Percentiles rank a stretch among this genome's conserved stretches.
phyloP scores from a whole-genome alignment of 2,329 filamentous ascomycete species.

The Nigrospora sphaerica region DNA sequence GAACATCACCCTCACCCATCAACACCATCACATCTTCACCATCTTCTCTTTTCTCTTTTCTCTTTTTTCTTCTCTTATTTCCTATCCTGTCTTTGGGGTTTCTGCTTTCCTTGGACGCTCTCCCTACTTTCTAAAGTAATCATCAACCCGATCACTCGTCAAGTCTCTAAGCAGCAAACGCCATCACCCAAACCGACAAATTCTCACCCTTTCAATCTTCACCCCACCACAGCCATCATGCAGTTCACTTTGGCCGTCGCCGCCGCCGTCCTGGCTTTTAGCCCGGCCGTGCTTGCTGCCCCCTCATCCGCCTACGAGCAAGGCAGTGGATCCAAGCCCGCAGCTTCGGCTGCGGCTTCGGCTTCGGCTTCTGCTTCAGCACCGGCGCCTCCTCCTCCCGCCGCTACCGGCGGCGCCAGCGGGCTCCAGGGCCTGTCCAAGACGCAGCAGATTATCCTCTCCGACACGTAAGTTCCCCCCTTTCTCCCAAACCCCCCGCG shows the following conservation, averaged over 20 bases:
- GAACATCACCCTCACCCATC: too few relatives aligned
- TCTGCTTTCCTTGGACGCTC: neutral
- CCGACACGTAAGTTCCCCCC: conserved; percentile 25
- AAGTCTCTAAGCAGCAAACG: neutral
- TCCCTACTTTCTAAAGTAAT: neutral
- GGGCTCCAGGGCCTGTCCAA: conserved; percentile 17
- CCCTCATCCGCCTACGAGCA: conserved; percentile 9
- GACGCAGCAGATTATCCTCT: conserved; percentile 29
- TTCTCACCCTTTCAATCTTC: neutral
- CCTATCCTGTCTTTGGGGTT: neutral
- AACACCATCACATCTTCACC: neutral
- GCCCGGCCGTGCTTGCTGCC: conserved; percentile 17
- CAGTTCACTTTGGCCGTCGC: conserved; percentile 24
- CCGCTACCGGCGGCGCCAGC: conserved; percentile 5
- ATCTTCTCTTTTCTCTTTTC: conserved; percentile 4
- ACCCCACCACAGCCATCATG: conserved; percentile 20
- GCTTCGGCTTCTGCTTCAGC: conserved; percentile 1
- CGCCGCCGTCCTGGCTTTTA: conserved; percentile 31
- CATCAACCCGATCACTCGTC: too few relatives aligned
- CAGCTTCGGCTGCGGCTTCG: conserved; percentile 10
- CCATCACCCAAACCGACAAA: neutral
- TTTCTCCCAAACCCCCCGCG: neutral
- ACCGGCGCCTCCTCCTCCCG: neutral
- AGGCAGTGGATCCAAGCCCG: neutral
- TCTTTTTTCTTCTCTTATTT: conserved; percentile 5